These are phyloP conservation scores for Trametes cinnabarina DNA, from an alignment of 768 basidiomycete genomes.

Conservation along the genomic window DNA sequence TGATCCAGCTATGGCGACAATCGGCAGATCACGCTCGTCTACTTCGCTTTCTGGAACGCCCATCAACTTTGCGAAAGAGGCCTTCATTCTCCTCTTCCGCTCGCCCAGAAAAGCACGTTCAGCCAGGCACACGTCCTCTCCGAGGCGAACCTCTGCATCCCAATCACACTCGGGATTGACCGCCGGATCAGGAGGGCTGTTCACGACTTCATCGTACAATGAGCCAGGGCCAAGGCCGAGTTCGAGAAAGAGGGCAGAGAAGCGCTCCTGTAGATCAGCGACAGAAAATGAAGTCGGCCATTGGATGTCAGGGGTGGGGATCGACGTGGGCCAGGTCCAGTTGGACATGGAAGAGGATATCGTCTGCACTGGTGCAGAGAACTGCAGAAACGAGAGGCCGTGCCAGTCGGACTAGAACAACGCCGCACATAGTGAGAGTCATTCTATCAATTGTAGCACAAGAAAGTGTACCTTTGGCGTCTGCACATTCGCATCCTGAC, in stretches of 20 bases:
- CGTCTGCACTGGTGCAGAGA: conserved; percentile 13
- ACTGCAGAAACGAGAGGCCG: conserved; percentile 22
- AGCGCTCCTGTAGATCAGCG: conserved; percentile 18
- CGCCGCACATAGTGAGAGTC: too few relatives aligned
- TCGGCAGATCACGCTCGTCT: conserved; percentile 27
- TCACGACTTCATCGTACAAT: conserved; percentile 24
- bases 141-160: conserved; percentile 29
- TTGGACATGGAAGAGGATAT: conserved; percentile 20
- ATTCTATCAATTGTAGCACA: too few relatives aligned
- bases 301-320: conserved; percentile 11
- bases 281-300: conserved; percentile 24
- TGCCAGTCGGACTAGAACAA: conserved; percentile 14
- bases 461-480: too few relatives aligned
- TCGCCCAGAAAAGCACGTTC: conserved; percentile 25
- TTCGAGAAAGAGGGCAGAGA: conserved; percentile 25
- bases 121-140: conserved; percentile 25
- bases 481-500: too few relatives aligned
- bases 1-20: conserved; percentile 28
- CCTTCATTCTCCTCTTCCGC: conserved; percentile 20
- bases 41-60: conserved; percentile 22
- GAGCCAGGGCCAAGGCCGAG: conserved; percentile 27
- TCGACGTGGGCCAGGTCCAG: conserved; percentile 22
- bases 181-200: conserved; percentile 19
- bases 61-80: conserved; percentile 22
- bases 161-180: conserved; percentile 27